phyloP scores from a whole-genome alignment of 192 early-diverging fungal species.

The Phycomyces nitens region DNA sequence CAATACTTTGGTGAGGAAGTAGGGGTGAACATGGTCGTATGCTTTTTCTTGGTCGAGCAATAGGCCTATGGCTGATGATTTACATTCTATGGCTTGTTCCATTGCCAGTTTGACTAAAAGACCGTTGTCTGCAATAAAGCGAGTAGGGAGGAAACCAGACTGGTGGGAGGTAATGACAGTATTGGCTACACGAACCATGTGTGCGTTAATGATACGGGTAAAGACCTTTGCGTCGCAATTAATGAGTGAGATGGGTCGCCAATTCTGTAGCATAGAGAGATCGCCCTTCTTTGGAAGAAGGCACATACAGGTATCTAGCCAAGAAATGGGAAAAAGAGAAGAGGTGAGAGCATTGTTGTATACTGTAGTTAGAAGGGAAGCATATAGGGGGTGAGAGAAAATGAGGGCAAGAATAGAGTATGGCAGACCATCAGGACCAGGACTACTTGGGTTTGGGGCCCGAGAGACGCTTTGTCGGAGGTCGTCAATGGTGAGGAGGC shows the following conservation, averaged over 20 bases:
- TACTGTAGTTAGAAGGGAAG: neutral
- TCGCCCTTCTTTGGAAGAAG: constrained; percentile 5
- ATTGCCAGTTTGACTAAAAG: neutral
- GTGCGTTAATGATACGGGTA: constrained; percentile 8
- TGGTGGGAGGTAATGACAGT: constrained; percentile 7
- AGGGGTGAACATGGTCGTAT: constrained; percentile 18
- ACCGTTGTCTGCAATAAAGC: constrained; percentile 15
- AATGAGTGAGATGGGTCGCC: constrained; percentile 21
- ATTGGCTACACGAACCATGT: neutral
- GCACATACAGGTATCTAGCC: neutral
- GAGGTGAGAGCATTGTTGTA: neutral
- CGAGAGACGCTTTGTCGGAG: too few species aligned
- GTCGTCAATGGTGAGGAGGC: neutral
- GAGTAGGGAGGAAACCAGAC: constrained; percentile 10
- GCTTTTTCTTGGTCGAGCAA: constrained; percentile 25
- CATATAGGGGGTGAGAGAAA: neutral
- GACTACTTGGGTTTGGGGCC: neutral
- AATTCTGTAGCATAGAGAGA: neutral
- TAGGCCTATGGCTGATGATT: neutral
- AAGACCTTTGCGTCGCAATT: constrained; percentile 20
- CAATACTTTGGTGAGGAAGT: constrained; percentile 7
- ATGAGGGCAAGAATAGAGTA: too few species aligned
- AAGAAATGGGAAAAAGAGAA: neutral
- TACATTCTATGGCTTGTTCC: neutral
- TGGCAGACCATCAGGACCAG: neutral